Base-by-base conservation (phyloP, 1,284 basidiomycete species). In the Sphagnurus paluster region DNA sequence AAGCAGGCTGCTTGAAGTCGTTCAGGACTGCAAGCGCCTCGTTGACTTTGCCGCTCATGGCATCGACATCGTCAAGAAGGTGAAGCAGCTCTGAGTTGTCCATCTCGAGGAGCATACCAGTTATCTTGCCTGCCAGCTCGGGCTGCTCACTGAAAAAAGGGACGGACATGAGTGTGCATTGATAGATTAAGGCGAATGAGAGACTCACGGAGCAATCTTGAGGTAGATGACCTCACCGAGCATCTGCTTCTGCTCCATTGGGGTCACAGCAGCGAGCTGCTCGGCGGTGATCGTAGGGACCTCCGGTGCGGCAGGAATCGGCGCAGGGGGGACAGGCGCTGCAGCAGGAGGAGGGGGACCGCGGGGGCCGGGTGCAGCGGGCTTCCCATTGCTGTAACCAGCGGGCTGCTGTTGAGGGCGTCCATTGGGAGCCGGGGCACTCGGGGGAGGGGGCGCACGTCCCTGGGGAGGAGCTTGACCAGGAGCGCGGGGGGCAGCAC, bases 101-200 rank as follows among this genome's bases (percentile, higher is more conserved):
- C 92, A 98, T 97, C 82, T 98, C 94, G 56, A 96, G 80, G 58
- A 97, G 75, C 93, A 97, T 96, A 49, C 91, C 94, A 46, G 94
- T 98, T 67, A 98, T 96, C 80, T 98, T 97, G 55, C 94, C 94
- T 48, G 94, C 93, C 61, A 96, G 76, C 26, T 95, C 93, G 46
- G 93, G 90, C 52, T 90, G 79, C 36, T 77, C 55, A 24, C 84
- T 88, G 49, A 23, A 21, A 17, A 21, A 50, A 50, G 3, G 13
- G 5, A 9, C n/a, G 8, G 6, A 56, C 28, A 51, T 57, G 49
- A 52, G 44, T 44, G 52, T 45, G 44, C 42, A 50, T 38, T 35
- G 36, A 34, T 40, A 17, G 13, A 29, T 39, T 46, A 21, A 48
- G 41, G 10, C 38, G 40, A 33, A 43, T 36, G 39, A 24, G 25